phyloP scores from a whole-genome alignment of 202 grass and related monocot genomes.

The Panicum virgatum region DNA sequence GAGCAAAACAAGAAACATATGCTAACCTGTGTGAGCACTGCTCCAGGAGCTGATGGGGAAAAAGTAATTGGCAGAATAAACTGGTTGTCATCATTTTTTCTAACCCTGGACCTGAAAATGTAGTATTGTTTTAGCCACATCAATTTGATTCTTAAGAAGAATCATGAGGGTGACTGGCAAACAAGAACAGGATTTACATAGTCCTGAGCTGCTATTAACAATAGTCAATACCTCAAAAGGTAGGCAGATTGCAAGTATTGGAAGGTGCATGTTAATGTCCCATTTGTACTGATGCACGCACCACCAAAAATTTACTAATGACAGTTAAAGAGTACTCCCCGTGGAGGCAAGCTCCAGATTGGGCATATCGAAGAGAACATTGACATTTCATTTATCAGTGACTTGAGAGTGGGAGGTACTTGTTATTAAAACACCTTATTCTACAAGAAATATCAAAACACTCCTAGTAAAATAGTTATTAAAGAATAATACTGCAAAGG shows the following conservation, averaged over 20 bases:
- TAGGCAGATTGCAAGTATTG: too few relatives aligned
- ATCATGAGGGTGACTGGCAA: background rate
- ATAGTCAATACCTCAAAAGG: background rate
- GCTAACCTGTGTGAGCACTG: background rate
- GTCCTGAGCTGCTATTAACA: background rate
- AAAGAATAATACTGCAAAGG: background rate
- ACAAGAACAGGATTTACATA: background rate
- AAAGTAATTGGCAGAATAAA: background rate
- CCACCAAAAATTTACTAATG: background rate
- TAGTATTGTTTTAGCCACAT: background rate
- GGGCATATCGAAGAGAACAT: too few relatives aligned
- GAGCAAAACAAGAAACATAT: background rate
- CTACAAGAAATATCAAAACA: background rate
- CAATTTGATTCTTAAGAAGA: background rate
- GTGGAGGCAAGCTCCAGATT: background rate
- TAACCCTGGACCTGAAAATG: background rate
- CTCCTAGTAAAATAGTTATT: background rate
- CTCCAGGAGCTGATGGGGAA: background rate
- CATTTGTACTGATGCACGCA: background rate
- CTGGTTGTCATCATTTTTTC: background rate
- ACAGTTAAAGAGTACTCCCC: background rate
- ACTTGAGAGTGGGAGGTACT: too few relatives aligned
- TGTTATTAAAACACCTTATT: too few relatives aligned
- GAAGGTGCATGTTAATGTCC: too few relatives aligned
- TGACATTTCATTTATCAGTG: background rate